A percentile compares a stretch with the other conserved stretches of the same genome.
Evolutionary conservation across 1,139 yeast genomes (phyloP).

Genomic region (Candida neerlandica): DNA sequence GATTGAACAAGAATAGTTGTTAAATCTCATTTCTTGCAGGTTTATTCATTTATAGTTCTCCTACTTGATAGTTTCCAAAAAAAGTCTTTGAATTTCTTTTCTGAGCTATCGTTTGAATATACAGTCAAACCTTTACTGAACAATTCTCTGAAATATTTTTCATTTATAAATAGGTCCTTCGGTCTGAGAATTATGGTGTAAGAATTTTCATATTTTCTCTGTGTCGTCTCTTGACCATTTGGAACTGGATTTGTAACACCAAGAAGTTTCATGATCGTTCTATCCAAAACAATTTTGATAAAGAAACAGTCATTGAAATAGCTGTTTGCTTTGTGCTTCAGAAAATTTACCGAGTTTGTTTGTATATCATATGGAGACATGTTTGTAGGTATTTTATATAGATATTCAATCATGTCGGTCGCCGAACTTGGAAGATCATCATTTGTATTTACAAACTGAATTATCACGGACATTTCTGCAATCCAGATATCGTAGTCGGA

Average conservation of each 20-base stretch:
- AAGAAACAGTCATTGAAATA: constrained; percentile 2
- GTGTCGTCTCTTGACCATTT: not conserved
- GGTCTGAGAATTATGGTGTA: constrained; percentile 5
- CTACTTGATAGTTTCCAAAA: not conserved
- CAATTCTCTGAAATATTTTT: constrained; percentile 7
- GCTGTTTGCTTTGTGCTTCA: not conserved
- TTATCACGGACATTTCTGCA: constrained; percentile 33
- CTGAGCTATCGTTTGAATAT: not conserved
- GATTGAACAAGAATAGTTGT: not conserved
- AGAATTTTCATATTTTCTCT: not conserved
- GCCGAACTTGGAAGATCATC: not conserved
- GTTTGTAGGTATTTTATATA: constrained; percentile 18
- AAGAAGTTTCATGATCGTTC: not conserved
- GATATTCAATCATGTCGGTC: constrained; percentile 6
- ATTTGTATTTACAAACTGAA: constrained; percentile 33
- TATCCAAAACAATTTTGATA: constrained; percentile 1
- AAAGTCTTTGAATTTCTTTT: constrained; percentile 3
- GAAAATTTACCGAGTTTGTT: not conserved
- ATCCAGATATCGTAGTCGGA: constrained; percentile 47
- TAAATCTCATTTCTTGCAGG: not conserved
- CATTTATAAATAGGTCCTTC: constrained; percentile 7
- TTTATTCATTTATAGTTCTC: not conserved
- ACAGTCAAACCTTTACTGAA: constrained; percentile 6
- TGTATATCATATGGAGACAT: constrained; percentile 20
- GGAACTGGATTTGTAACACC: not conserved